Base-by-base conservation (phyloP, 1,284 basidiomycete genomes). In the Fomitopsis palustris region DNA sequence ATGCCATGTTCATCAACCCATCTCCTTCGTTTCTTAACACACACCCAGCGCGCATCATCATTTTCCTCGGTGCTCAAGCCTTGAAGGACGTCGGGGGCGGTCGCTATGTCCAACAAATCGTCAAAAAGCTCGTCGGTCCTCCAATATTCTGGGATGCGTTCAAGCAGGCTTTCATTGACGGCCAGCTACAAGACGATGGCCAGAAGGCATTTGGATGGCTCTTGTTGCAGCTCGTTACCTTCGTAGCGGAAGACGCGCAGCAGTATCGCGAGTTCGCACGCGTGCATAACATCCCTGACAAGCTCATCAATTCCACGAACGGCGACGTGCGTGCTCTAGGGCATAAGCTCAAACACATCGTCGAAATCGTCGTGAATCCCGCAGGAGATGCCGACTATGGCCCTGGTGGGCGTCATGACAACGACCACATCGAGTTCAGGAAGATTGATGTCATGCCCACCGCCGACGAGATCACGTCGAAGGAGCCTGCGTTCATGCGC, bases 391-490 rank as follows among this genome's bases (percentile, higher is more conserved):
- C 60, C 17, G 65, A 67, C 56, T 68, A 59, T 25, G 64, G 68
- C 7, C 77, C 86, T 0, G 86, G 87, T 0, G 86, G 86, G 1
- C 76, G 86, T 10, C 86, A 88, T 61, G 84, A 87, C 62, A 88
- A 88, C 58, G 86, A 88, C 66, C 81, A 81, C 55, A 71, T 70
- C 7, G 77, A 86, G 56, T 87, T 84, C 63, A 79, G 81, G 10
- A 60, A 79, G 6, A 83, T 88, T 19, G 70, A 80, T 23, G 83
- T 88, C 38, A 71, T 85, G 5, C 86, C 86, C 0, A 85, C 85
- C 1, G 75, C 81, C 0, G 80, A 82, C 42, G 87, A 88, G 64
- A 69, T 87, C 9, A 64, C 59, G 3, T 84, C 71, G 37, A 69
- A 62, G 3, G 77, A 79, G 45, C 62, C 57, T 0, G 73, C 86